Percentiles rank a stretch among this genome's conserved stretches.
These are phyloP conservation scores for Fomitopsis palustris DNA, from an alignment of 1,284 basidiomycete genomes.

Conservation along the genomic window DNA sequence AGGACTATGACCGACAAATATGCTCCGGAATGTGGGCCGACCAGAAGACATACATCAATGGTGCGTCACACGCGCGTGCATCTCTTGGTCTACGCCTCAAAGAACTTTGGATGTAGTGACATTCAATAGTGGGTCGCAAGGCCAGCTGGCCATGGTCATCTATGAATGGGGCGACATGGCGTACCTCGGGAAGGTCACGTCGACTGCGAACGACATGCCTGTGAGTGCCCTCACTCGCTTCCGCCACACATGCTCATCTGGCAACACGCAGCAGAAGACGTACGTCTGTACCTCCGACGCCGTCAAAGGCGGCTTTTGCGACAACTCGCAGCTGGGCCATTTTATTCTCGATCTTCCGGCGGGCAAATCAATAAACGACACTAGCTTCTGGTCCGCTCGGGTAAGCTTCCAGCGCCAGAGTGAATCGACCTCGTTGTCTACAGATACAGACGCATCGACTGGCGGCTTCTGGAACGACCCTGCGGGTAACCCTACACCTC, in stretches of 20 bases:
- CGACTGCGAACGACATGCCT: slow-evolving; percentile 58
- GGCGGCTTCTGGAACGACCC: slow-evolving; percentile 57
- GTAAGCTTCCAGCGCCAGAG: slow-evolving; percentile 45
- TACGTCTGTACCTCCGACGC: slow-evolving; percentile 87
- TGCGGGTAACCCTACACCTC: slow-evolving; percentile 52
- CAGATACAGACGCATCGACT: slow-evolving; percentile 17
- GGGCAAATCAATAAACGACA: slow-evolving; percentile 59
- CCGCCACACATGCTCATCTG: slow-evolving; percentile 11
- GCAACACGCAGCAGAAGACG: slow-evolving; percentile 64
- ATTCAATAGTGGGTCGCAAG: slow-evolving; percentile 77
- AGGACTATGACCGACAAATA: slow-evolving; percentile 81
- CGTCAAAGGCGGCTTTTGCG: slow-evolving; percentile 68
- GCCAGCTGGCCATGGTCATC: slow-evolving; percentile 91
- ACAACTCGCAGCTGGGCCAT: slow-evolving; percentile 64
- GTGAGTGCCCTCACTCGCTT: slow-evolving; percentile 42
- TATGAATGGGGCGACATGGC: slow-evolving; percentile 92
- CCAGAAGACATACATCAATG: slow-evolving; percentile 79
- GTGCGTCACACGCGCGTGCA: slow-evolving; percentile 39
- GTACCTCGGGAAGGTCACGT: slow-evolving; percentile 77
- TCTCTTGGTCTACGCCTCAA: slow-evolving; percentile 10
- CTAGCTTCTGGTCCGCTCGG: slow-evolving; percentile 77
- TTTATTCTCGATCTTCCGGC: slow-evolving; percentile 80
- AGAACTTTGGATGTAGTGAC: slow-evolving; percentile 50
- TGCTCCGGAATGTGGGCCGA: slow-evolving; percentile 95
- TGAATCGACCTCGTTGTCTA: slow-evolving; percentile 8